Conservation (phyloP, 179 eudicot species). For the Heliamphora pulchella region DNA sequence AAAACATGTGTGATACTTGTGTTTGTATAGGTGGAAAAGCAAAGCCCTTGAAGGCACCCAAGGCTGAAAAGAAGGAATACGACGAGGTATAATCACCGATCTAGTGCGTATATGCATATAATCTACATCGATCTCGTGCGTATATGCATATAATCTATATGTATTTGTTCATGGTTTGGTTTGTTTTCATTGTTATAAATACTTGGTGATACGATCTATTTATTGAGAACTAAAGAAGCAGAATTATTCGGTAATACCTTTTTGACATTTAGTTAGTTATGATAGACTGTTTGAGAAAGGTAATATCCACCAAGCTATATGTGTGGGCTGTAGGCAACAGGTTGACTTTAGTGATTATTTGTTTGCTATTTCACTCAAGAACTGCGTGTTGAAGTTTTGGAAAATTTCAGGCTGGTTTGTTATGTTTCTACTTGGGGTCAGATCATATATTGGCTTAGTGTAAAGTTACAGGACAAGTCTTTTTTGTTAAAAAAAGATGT, state of each 20-base stretch:
- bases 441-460: too few species aligned
- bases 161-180: neutral
- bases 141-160: too few species aligned
- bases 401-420: too few species aligned
- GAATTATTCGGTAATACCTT: neutral
- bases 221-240: neutral
- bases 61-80: conserved; percentile 65
- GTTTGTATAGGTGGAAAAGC: conserved; percentile 67
- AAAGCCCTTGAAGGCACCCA: conserved; percentile 94
- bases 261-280: neutral
- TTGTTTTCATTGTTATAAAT: neutral
- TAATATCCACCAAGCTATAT: neutral
- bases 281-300: neutral
- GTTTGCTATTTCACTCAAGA: neutral
- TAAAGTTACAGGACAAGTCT: too few species aligned
- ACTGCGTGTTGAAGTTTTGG: too few species aligned
- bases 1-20: neutral
- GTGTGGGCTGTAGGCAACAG: neutral
- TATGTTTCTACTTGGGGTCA: too few species aligned
- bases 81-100: conserved; percentile 48
- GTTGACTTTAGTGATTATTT: neutral
- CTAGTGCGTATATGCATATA: too few species aligned
- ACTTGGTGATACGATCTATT: neutral
- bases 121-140: too few species aligned
- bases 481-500: too few species aligned